Base-by-base conservation (phyloP, 495 filamentous ascomycete species). In the Talaromyces ruber region DNA sequence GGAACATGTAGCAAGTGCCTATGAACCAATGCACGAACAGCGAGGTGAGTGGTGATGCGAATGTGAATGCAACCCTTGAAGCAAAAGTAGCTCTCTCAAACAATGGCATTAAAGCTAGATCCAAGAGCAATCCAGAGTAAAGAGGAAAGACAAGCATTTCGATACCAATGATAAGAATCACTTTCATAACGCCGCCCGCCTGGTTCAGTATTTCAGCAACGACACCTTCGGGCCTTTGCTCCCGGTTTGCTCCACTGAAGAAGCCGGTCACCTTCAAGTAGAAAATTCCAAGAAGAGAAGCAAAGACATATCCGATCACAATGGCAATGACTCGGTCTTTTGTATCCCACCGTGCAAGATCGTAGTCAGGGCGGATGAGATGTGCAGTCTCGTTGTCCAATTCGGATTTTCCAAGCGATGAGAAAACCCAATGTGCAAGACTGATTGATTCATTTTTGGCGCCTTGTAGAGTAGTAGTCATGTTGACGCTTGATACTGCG, bases 1-100 rank as follows among this genome's bases (percentile, higher is more conserved):
- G 94, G 73, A 99, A 99, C 94, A 99, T 99, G 74, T 99, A 99
- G 64, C 92, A 96, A 6, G 94, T 99, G 22, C 94, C 94, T 55
- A 96, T 86, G 71, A 99, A 99, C 94, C 94, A 99, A 72, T 99
- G 94, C 24, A 98, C 88, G 69, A 99, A 99, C 21, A 93, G 84
- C 6, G 91, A 95, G 0, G 91, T 97, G 47, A 91, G 79, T 0
- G 93, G 93, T 62, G 86, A 89, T 34, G 82, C 76, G 34, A 85
- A 71, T 26, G 89, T 90, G 66, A 95, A 97, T 6, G 83, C 73
- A 37, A 96, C 72, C 22, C 94, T 84, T 0, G 90, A 90, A 52
- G 81, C 77, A 25, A 97, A 67, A 4, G 88, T 91, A 3, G 90
- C 89, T 54, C 85, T 76, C 34, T 89, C 86, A 68, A 98, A 99